These are phyloP conservation scores for Butyriboletus appendiculatus DNA, from an alignment of 1,284 basidiomycete species.

Conservation along the genomic window DNA sequence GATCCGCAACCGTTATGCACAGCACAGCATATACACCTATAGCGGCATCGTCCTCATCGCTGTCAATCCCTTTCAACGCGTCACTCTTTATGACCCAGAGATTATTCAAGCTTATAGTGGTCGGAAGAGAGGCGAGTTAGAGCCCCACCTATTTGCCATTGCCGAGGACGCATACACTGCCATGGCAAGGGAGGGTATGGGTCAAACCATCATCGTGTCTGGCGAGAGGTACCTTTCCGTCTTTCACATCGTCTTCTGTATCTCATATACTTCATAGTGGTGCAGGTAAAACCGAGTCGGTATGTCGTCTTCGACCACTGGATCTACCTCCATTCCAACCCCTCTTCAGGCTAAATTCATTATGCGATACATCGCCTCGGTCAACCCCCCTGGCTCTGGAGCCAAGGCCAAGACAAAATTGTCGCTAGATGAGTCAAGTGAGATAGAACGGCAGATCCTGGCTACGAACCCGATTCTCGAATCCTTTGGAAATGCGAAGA, in stretches of 20 bases:
- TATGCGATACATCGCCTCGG: slow-evolving; percentile 98
- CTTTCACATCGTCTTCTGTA: slow-evolving; percentile 10
- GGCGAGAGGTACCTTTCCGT: slow-evolving; percentile 81
- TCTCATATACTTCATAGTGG: slow-evolving; percentile 59
- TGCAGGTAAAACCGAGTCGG: slow-evolving; percentile 99
- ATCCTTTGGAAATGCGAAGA: slow-evolving; percentile 99
- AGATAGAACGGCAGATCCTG: slow-evolving; percentile 95
- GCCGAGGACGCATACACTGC: slow-evolving; percentile 99
- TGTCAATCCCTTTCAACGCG: slow-evolving; percentile 96
- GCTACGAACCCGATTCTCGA: slow-evolving; percentile 99
- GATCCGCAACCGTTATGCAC: slow-evolving; percentile 94
- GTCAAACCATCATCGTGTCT: slow-evolving; percentile 99
- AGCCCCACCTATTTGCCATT: slow-evolving; percentile 98
- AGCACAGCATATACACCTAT: slow-evolving; percentile 98
- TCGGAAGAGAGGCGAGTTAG: slow-evolving; percentile 89
- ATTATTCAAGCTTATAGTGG: slow-evolving; percentile 98
- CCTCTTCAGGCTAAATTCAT: slow-evolving; percentile 89
- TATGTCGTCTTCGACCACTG: slow-evolving; percentile 38
- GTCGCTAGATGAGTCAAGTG: slow-evolving; percentile 82
- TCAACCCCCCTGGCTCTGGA: slow-evolving; percentile 79
- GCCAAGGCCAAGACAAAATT: slow-evolving; percentile 68
- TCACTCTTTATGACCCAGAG: slow-evolving; percentile 92
- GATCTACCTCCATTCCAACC: slow-evolving; percentile 3
- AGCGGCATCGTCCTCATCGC: slow-evolving; percentile 98
- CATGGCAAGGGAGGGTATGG: slow-evolving; percentile 93